phyloP scores from a whole-genome alignment of 805 yeast species.

The Maudiozyma pseudohumilis region DNA sequence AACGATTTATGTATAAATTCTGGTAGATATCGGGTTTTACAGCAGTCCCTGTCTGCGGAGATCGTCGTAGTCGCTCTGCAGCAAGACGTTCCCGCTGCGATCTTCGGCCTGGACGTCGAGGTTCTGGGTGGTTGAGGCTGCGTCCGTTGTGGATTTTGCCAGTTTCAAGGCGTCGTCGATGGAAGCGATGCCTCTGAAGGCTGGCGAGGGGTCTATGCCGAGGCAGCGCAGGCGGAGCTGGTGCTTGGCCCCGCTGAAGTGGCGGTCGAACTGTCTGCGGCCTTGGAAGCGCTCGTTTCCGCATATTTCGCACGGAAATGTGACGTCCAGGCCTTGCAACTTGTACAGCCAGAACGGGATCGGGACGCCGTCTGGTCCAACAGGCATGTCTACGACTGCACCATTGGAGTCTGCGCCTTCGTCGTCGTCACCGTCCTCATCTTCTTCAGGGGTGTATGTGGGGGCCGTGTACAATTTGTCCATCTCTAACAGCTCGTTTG shows the following conservation, averaged over 20 bases:
- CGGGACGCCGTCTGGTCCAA: constrained; percentile 85
- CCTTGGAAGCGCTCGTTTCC: constrained; percentile 70
- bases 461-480: constrained; percentile 28
- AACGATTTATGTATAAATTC: no score
- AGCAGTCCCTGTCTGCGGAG: constrained; percentile 79
- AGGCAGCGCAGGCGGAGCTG: constrained; percentile 61
- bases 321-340: constrained; percentile 70
- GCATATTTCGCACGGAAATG: constrained; percentile 77
- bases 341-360: constrained; percentile 92
- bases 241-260: constrained; percentile 66
- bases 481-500: constrained; percentile 41
- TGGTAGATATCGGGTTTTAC: constrained; percentile 28
- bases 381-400: constrained; percentile 44
- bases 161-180: constrained; percentile 61
- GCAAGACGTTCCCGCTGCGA: constrained; percentile 86
- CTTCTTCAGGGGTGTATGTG: constrained; percentile 23
- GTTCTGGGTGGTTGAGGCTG: not conserved
- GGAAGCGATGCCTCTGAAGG: constrained; percentile 52
- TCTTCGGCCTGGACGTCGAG: constrained; percentile 52
- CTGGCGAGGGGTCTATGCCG: constrained; percentile 48
- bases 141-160: not conserved
- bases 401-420: constrained; percentile 7
- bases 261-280: constrained; percentile 57
- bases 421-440: constrained; percentile 11
- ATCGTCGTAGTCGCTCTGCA: constrained; percentile 71